Evolutionary conservation across 257 asterid species (phyloP).

Genomic region (Asclepias syriaca): DNA sequence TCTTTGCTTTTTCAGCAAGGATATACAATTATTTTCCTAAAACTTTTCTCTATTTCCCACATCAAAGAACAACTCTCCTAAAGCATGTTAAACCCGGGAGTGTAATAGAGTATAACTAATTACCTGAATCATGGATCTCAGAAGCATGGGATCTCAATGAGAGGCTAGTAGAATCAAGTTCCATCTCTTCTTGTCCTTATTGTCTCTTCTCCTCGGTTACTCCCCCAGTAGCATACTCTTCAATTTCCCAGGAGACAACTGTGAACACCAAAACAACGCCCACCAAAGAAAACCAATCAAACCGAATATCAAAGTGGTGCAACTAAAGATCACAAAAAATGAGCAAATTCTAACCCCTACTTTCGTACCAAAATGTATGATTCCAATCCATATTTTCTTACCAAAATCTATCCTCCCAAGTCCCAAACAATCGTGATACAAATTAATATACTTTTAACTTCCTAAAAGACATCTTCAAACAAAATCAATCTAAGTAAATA

Average conservation of each 20-base stretch:
- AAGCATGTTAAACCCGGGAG: neutral
- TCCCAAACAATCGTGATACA: no score
- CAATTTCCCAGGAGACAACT: conserved; percentile 36
- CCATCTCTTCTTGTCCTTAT: conserved; percentile 23
- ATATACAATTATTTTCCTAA: neutral
- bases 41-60: neutral
- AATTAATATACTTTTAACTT: no score
- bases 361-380: no score
- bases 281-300: neutral
- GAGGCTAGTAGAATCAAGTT: conserved; percentile 23
- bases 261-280: neutral
- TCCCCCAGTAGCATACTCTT: conserved; percentile 26
- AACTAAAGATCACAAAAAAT: conserved; percentile 9
- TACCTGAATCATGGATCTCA: conserved; percentile 35
- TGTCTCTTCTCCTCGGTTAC: conserved; percentile 20
- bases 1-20: neutral
- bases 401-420: no score
- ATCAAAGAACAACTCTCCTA: neutral
- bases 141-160: conserved; percentile 34
- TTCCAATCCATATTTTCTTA: no score
- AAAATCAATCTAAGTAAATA: no score
- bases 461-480: no score
- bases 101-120: neutral
- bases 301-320: neutral
- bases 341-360: neutral